Evolutionary conservation across 768 basidiomycete species (phyloP), one percentile per base, ranked within the genome.

Genomic region (Pisolithus marmoratus): DNA sequence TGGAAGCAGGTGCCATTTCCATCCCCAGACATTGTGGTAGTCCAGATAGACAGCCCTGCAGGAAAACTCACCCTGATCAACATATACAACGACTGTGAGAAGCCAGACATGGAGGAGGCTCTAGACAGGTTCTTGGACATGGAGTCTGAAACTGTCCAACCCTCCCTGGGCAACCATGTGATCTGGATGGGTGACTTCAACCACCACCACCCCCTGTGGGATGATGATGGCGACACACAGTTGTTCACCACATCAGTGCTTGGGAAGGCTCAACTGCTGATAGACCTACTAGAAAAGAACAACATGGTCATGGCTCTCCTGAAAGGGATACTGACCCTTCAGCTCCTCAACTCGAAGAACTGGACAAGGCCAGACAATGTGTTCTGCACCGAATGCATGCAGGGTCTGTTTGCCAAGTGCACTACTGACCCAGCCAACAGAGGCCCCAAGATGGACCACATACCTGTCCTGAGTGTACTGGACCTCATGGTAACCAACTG

Each of bases 111-210:
- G 0, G 19, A 38, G 4, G 20, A 17, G 0, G 15, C 2, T 1
- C 0, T 56, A 4, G 17, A 46, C 0, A 24, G 11, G 1, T 48
- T 22, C 34, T 46, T 54, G 0, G 3, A 15, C 5, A 11, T 2
- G 0, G 27, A 54, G 2, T 23, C 31, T 5, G 9, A 23, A 0
- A 1, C 1, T 15, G 3, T 52, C 15, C 4, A 34, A 5, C 42
- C 49, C 3, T n/a, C 50, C 0, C n/a, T 20, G 2, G 6, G 37
- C 0, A 40, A 54, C n/a, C 57, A 60, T n/a, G 27, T 61, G 34
- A 22, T 65, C 12, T 64, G 59, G 64, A 3, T 60, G 0, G 59
- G 64, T 0, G 55, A 65, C 54, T 65, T 65, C 53, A 64, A 64
- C 38, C 38, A 50, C 6, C 64, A 64, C 38, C 64, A 64, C 46